Percentiles rank a stretch among this genome's conserved stretches.
phyloP scores from a whole-genome alignment of 169 alveolate genomes.

The Babesia ovis region DNA sequence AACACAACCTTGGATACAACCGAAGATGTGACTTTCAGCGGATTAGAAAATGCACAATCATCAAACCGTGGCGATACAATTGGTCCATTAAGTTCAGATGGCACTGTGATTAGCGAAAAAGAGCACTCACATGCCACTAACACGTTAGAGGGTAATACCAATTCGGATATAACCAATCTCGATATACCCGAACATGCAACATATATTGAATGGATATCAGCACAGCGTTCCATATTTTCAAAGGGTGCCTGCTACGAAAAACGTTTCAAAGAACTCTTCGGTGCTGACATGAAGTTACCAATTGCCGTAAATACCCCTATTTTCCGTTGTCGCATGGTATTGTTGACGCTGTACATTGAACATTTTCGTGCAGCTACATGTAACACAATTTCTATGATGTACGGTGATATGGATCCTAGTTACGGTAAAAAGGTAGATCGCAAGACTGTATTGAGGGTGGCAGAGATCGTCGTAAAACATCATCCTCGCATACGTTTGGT shows the following conservation, averaged over 20 bases:
- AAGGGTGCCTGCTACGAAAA: slow-evolving; percentile 13
- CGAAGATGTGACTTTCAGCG: background rate
- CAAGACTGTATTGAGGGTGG: slow-evolving; percentile 49
- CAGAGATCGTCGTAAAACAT: background rate
- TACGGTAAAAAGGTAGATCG: slow-evolving; percentile 45
- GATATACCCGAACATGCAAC: background rate
- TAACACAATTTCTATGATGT: slow-evolving; percentile 21
- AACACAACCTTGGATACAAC: background rate
- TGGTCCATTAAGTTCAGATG: background rate
- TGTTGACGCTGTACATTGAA: slow-evolving; percentile 41
- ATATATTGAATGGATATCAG: slow-evolving; percentile 19
- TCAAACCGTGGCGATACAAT: background rate
- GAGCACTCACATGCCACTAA: background rate
- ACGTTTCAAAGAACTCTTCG: slow-evolving; percentile 35
- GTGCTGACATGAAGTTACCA: slow-evolving; percentile 15
- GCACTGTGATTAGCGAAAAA: no score
- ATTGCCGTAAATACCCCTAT: slow-evolving; percentile 31
- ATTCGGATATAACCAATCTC: background rate
- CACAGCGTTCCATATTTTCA: background rate
- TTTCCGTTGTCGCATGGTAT: slow-evolving; percentile 58
- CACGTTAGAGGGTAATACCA: background rate
- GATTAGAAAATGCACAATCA: background rate
- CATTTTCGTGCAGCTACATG: slow-evolving; percentile 49
- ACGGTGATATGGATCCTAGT: slow-evolving; percentile 29
- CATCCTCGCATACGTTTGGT: background rate